A percentile compares a stretch with the other conserved stretches of the same genome.
These are phyloP conservation scores for Fusarium udum DNA, from an alignment of 2,329 filamentous ascomycete genomes.

Conservation along the genomic window DNA sequence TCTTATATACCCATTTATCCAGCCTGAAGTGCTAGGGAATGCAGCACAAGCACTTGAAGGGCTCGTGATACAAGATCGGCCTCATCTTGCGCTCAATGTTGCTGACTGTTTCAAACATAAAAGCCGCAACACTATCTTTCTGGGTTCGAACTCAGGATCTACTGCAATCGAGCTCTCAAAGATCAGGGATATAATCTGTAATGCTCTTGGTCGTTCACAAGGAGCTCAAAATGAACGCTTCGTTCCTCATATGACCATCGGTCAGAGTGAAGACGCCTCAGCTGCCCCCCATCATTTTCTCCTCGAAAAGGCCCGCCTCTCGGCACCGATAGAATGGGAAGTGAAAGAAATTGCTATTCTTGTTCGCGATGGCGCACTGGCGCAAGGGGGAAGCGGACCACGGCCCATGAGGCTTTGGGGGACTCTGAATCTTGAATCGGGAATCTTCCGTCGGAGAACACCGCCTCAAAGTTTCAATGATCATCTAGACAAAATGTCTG, in stretches of 20 bases:
- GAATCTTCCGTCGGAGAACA: slow-evolving; percentile 3
- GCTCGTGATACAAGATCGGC: slow-evolving; percentile 15
- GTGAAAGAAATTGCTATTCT: slow-evolving; percentile 62
- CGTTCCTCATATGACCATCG: slow-evolving; percentile 66
- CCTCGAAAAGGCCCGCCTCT: slow-evolving; percentile 59
- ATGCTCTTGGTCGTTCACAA: slow-evolving; percentile 46
- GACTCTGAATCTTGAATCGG: slow-evolving; percentile 51
- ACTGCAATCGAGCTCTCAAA: slow-evolving; percentile 38
- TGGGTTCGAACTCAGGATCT: slow-evolving; percentile 42
- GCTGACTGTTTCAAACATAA: slow-evolving; percentile 60
- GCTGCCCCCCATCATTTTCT: slow-evolving; percentile 60
- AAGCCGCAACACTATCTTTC: slow-evolving; percentile 60
- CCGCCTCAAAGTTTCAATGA: slow-evolving; percentile 11
- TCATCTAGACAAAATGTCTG: not conserved
- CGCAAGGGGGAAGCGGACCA: slow-evolving; percentile 42
- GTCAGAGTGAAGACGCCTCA: slow-evolving; percentile 61
- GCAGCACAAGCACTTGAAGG: slow-evolving; percentile 50
- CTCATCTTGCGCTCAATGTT: slow-evolving; percentile 50
- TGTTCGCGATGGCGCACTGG: slow-evolving; percentile 54
- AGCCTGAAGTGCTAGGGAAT: slow-evolving; percentile 54
- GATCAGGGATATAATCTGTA: slow-evolving; percentile 50
- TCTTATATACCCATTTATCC: slow-evolving; percentile 72
- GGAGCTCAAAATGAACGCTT: slow-evolving; percentile 40
- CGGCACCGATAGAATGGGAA: slow-evolving; percentile 61
- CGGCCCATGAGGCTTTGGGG: slow-evolving; percentile 68